Evolutionary conservation across 2,329 filamentous ascomycete species (phyloP), one percentile per base, ranked within the genome.

Genomic region (Didymella sp.): DNA sequence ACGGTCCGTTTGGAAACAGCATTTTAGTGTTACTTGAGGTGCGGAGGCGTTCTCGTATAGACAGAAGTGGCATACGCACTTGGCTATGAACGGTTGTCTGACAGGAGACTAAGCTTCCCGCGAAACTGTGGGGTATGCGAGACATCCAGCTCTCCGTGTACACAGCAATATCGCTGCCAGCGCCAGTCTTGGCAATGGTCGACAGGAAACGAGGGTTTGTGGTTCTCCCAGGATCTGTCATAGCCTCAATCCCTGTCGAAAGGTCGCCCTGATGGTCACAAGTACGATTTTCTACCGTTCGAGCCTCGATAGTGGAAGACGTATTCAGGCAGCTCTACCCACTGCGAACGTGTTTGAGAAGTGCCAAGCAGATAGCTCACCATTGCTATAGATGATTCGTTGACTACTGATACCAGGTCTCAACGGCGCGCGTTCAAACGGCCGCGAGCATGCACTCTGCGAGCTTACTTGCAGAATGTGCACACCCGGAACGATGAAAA

Each of bases 41-140:
- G 58, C 63, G 70, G 64, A 70, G 68, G 63, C 69, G 69, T 71
- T 67, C 70, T 71, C 66, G 68, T 74, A 68, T 74, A 44, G 44
- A 41, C 61, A 55, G 15, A 53, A 37, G 54, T 46, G 41, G 51
- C 11, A 15, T 50, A 58, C 62, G 51, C 41, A 58, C 43, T 51
- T 51, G 43, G 35, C 52, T 47, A 43, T 50, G 45, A 41, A 50
- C 11, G 44, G 56, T 19, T 7, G 19, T 8, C 25, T 30, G 19
- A 30, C 15, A 33, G 12, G 22, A 27, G 13, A 31, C 30, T 50
- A 45, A 40, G 19, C 52, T 6, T 49, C 13, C 27, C 19, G 47
- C 46, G 43, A 64, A 60, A 64, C 56, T 67, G 59, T 59, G 51
- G 54, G 61, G 55, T 60, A 56, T 41, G 49, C 30, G 30, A 51